A percentile compares a stretch with the other conserved stretches of the same genome.
Evolutionary conservation across 192 early-diverging fungal genomes (phyloP).

Genomic region (Gryganskiella cystojenkinii): DNA sequence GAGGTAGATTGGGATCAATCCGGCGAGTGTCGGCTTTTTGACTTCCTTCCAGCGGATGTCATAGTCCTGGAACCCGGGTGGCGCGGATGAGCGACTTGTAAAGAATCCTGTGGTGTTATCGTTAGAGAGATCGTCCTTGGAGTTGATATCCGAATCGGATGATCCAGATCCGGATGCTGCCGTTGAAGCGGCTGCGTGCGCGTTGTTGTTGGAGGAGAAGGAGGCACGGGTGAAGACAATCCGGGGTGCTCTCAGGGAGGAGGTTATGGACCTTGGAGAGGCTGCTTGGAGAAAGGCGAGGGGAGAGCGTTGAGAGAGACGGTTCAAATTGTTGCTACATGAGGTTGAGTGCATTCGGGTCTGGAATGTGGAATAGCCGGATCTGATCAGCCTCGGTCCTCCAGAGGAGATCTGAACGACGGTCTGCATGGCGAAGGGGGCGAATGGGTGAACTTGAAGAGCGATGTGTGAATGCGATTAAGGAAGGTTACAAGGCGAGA

Average conservation of each 20-base stretch:
- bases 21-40: slow-evolving; percentile 30
- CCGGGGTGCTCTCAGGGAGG: slow-evolving; percentile 20
- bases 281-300: not conserved
- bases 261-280: not conserved
- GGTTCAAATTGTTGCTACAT: slow-evolving; percentile 7
- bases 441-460: too few relatives aligned
- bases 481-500: too few relatives aligned
- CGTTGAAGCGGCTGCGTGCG: slow-evolving; percentile 18
- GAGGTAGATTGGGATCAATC: slow-evolving; percentile 35
- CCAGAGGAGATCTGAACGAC: slow-evolving; percentile 7
- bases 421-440: not conserved
- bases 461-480: not conserved
- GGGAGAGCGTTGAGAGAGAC: not conserved
- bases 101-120: slow-evolving; percentile 15
- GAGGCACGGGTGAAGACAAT: slow-evolving; percentile 40
- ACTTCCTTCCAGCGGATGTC: slow-evolving; percentile 49
- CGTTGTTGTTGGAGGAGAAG: slow-evolving; percentile 15
- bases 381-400: slow-evolving; percentile 44
- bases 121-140: slow-evolving; percentile 7
- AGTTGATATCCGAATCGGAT: slow-evolving; percentile 10
- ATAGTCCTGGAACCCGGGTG: slow-evolving; percentile 35
- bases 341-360: slow-evolving; percentile 6
- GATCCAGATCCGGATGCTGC: slow-evolving; percentile 7
- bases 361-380: slow-evolving; percentile 18
- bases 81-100: slow-evolving; percentile 7